phyloP scores from a whole-genome alignment of 2,329 filamentous ascomycete genomes.

The Cryphonectria carpinicola region DNA sequence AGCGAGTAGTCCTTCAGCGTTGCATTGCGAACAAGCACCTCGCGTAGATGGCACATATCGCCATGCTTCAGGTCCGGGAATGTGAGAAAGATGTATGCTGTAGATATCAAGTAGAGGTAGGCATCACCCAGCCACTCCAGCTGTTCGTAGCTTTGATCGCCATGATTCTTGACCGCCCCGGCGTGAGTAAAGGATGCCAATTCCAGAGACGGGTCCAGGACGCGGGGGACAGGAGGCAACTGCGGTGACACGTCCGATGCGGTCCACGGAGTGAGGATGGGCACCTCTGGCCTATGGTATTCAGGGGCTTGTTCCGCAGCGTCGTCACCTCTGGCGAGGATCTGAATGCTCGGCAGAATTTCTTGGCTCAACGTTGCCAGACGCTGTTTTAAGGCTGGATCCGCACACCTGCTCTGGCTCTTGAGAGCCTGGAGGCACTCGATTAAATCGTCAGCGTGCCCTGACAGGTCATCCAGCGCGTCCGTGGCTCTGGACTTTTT shows the following conservation, averaged over 20 bases:
- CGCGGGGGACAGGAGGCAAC: conserved; percentile 63
- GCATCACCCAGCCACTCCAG: conserved; percentile 91
- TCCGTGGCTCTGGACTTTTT: conserved; percentile 32
- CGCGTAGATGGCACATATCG: conserved; percentile 74
- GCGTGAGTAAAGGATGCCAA: conserved; percentile 70
- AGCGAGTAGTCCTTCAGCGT: conserved; percentile 72
- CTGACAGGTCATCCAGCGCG: conserved; percentile 38
- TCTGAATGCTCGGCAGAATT: conserved; percentile 24
- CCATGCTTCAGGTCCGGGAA: conserved; percentile 70
- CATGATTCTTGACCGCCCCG: conserved; percentile 45
- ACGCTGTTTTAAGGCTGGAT: conserved; percentile 31
- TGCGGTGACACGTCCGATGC: conserved; percentile 50
- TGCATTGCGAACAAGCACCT: conserved; percentile 79
- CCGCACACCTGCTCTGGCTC: conserved; percentile 13
- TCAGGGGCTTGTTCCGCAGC: background rate
- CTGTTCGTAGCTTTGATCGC: conserved; percentile 69
- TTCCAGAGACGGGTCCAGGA: conserved; percentile 63
- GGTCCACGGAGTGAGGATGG: conserved; percentile 52
- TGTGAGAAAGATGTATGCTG: conserved; percentile 73
- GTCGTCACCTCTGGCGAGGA: conserved; percentile 14
- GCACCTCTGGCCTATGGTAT: conserved; percentile 18
- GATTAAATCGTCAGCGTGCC: conserved; percentile 45
- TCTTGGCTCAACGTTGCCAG: conserved; percentile 30
- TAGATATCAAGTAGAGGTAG: conserved; percentile 78
- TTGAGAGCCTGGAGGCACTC: conserved; percentile 42